Evolutionary conservation across 2,329 filamentous ascomycete species (phyloP), one percentile per base, ranked within the genome.

Genomic region (Claviceps cyperi): DNA sequence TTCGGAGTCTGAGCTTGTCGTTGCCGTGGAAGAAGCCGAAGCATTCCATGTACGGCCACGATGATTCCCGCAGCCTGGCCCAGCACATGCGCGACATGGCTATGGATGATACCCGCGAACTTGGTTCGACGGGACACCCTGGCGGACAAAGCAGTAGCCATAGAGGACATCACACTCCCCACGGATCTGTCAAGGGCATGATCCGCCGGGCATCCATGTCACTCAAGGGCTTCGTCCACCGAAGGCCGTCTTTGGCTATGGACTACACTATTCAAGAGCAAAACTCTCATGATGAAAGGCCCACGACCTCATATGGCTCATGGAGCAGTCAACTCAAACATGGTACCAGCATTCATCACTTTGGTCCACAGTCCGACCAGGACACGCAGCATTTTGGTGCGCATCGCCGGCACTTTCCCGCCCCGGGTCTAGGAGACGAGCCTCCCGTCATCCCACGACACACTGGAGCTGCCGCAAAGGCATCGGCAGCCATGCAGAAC

Each of bases 401-500:
- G 9, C 56, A 53, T 53, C 14, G 57, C 61, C 37, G 58, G 63
- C 57, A 60, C 14, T 50, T 64, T n/a, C 69, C 71, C 0, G 61
- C 76, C 4, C 75, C 76, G 2, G 75, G 74, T 3, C 64, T 70
- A 51, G 71, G 71, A 32, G 66, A 67, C 35, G 76, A 75, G 51
- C 80, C 80, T 4, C 79, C 80, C 0, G 65, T 80, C 51, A 81
- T 83, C 28, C 80, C 80, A 3, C 66, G 67, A 11, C 73, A 80
- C 50, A 76, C 72, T 0, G 79, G 80, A 37, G 75, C 72, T n/a
- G 78, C 77, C 1, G 78, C 78, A 32, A 78, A 80, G 51, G 76
- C 79, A 7, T 74, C 78, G 0, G 78, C 75, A 3, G 78, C 77
- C 11, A 69, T 77, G 50, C 76, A 81, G 56, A 79, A 80, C 56